These are phyloP conservation scores for Trichomonascaceae sp. DNA, from an alignment of 1,139 yeast species.

Conservation along the genomic window DNA sequence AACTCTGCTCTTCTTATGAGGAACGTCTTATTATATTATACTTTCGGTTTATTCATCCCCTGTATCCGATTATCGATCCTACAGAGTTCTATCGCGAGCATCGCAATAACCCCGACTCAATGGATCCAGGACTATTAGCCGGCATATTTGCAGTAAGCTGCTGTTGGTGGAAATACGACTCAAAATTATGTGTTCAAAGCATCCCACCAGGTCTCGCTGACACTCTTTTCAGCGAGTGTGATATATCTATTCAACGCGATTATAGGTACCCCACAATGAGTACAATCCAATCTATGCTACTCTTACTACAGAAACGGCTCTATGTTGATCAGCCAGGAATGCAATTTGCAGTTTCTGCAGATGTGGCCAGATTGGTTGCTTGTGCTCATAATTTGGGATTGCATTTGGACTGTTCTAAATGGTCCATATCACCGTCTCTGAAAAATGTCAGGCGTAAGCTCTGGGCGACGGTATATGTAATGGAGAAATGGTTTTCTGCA, in stretches of 20 bases:
- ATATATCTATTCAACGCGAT: conserved; percentile 31
- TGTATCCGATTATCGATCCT: conserved; percentile 34
- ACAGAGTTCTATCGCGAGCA: conserved; percentile 30
- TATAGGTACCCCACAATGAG: conserved; percentile 36
- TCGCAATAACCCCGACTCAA: conserved; percentile 25
- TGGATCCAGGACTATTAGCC: conserved; percentile 31
- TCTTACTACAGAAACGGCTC: conserved; percentile 31
- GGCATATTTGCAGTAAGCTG: conserved; percentile 34
- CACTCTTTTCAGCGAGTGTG: conserved; percentile 29
- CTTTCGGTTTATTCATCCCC: conserved; percentile 33
- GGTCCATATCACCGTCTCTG: conserved; percentile 30
- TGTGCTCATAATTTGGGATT: conserved; percentile 32
- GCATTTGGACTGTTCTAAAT: conserved; percentile 31
- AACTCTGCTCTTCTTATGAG: conserved; percentile 23
- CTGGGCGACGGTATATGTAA: conserved; percentile 33
- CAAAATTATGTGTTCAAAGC: conserved; percentile 30
- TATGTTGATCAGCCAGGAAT: conserved; percentile 32
- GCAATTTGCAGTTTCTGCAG: conserved; percentile 27
- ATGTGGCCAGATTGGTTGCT: conserved; percentile 30
- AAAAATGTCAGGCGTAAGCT: conserved; percentile 30
- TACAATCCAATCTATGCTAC: conserved; percentile 40
- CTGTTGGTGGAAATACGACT: conserved; percentile 36
- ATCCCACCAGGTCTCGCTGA: conserved; percentile 29
- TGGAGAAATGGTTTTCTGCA: conserved; percentile 34
- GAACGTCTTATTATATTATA: conserved; percentile 32